Percentiles rank a stretch among this genome's conserved stretches.
These are phyloP conservation scores for Nakaseomyces delphensis DNA, from an alignment of 1,139 yeast species.

Conservation along the genomic window DNA sequence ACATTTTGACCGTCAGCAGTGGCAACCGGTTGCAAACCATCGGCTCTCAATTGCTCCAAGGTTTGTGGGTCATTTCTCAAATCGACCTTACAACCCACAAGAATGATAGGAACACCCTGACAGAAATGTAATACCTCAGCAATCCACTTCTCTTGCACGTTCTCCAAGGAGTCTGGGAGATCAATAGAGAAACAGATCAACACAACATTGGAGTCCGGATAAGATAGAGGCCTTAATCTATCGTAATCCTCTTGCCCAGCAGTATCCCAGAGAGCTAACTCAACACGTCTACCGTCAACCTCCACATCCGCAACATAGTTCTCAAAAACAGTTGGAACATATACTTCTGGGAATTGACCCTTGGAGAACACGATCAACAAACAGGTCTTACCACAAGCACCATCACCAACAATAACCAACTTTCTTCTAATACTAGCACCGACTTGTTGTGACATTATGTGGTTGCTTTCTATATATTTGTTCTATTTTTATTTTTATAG, in stretches of 20 bases:
- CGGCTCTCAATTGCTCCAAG: conserved; percentile 64
- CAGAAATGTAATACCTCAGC: conserved; percentile 91
- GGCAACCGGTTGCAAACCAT: conserved; percentile 69
- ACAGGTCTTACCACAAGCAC: conserved; percentile 80
- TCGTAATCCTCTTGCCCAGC: conserved; percentile 98
- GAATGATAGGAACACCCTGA: conserved; percentile 88
- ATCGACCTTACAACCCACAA: conserved; percentile 90
- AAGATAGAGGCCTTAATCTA: conserved; percentile 85
- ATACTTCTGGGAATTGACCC: conserved; percentile 93
- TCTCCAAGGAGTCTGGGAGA: conserved; percentile 85
- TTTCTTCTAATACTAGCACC: conserved; percentile 40
- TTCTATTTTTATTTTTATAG: neutral
- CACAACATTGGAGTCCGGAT: conserved; percentile 89
- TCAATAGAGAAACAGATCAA: conserved; percentile 87
- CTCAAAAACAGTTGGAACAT: conserved; percentile 92
- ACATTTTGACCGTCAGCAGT: conserved; percentile 74
- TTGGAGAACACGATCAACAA: conserved; percentile 78
- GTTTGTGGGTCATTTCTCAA: conserved; percentile 75
- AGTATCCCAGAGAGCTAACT: conserved; percentile 94
- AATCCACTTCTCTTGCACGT: conserved; percentile 92
- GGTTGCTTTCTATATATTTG: conserved; percentile 10
- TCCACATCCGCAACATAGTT: conserved; percentile 92
- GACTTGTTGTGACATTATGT: conserved; percentile 32
- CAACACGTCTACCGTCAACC: conserved; percentile 90
- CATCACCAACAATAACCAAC: conserved; percentile 79